A percentile compares a stretch with the other conserved stretches of the same genome.
Evolutionary conservation across 2,329 filamentous ascomycete species (phyloP).

Genomic region (Huntiella omanensis): DNA sequence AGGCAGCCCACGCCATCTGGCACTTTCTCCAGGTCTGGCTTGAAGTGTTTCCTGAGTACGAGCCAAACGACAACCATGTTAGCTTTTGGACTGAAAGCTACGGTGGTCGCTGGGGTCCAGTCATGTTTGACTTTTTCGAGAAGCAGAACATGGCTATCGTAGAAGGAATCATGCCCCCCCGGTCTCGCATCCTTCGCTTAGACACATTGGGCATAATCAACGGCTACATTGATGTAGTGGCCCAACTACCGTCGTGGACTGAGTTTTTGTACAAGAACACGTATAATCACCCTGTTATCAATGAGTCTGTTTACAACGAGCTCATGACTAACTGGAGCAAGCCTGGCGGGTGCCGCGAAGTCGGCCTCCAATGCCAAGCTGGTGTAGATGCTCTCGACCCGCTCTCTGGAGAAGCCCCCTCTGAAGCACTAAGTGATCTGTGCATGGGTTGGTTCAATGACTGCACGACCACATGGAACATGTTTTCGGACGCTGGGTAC

Average conservation of each 20-base stretch:
- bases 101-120: conserved; percentile 49
- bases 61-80: conserved; percentile 24
- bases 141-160: conserved; percentile 33
- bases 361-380: not conserved
- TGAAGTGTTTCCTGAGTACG: conserved; percentile 37
- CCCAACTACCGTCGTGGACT: conserved; percentile 37
- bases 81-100: conserved; percentile 53
- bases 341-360: not conserved
- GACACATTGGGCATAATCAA: conserved; percentile 51
- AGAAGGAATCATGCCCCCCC: conserved; percentile 14
- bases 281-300: conserved; percentile 20
- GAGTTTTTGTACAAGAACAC: conserved; percentile 31
- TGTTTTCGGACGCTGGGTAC: conserved; percentile 23
- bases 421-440: conserved; percentile 31
- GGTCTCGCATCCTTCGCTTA: conserved; percentile 28
- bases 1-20: conserved; percentile 40
- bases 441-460: conserved; percentile 15
- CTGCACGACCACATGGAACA: not conserved
- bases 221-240: conserved; percentile 45
- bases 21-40: conserved; percentile 46
- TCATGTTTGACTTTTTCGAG: conserved; percentile 39
- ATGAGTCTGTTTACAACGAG: not conserved
- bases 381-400: conserved; percentile 13
- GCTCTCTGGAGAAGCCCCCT: conserved; percentile 40
- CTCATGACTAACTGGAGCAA: not conserved